Evolutionary conservation across 495 filamentous ascomycete species (phyloP).

Genomic region (Talaromyces trachyspermus): DNA sequence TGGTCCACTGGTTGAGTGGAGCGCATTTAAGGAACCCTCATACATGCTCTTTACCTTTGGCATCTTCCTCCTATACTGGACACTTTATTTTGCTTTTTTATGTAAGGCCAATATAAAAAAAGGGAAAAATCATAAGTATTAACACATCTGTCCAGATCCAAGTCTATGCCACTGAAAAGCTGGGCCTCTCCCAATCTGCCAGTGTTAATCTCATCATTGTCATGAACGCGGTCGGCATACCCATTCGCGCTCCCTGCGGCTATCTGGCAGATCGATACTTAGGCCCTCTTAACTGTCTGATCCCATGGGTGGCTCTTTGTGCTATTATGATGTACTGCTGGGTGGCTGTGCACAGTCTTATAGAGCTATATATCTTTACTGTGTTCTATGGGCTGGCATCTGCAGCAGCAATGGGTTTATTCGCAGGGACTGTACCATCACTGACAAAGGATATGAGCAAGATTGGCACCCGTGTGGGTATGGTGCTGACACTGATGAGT

Average conservation of each 20-base stretch:
- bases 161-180: constrained; percentile 54
- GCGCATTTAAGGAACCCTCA: constrained; percentile 28
- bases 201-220: constrained; percentile 65
- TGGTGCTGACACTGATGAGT: constrained; percentile 67
- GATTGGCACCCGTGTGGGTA: constrained; percentile 66
- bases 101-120: no score
- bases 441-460: constrained; percentile 59
- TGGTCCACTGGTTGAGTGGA: constrained; percentile 28
- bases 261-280: constrained; percentile 55
- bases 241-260: constrained; percentile 58
- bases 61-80: constrained; percentile 27
- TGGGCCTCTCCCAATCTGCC: no score
- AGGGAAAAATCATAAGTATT: not conserved
- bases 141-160: constrained; percentile 27
- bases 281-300: constrained; percentile 53
- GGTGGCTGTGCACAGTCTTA: constrained; percentile 45
- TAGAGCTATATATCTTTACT: constrained; percentile 52
- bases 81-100: constrained; percentile 30
- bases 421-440: constrained; percentile 52
- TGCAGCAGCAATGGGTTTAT: constrained; percentile 61
- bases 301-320: constrained; percentile 44
- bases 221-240: constrained; percentile 61
- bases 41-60: constrained; percentile 23
- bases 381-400: constrained; percentile 55
- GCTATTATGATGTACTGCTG: constrained; percentile 54